Conservation (phyloP, 176 grass and related monocot species). For the sorghum (Sorghum bicolor) region DNA sequence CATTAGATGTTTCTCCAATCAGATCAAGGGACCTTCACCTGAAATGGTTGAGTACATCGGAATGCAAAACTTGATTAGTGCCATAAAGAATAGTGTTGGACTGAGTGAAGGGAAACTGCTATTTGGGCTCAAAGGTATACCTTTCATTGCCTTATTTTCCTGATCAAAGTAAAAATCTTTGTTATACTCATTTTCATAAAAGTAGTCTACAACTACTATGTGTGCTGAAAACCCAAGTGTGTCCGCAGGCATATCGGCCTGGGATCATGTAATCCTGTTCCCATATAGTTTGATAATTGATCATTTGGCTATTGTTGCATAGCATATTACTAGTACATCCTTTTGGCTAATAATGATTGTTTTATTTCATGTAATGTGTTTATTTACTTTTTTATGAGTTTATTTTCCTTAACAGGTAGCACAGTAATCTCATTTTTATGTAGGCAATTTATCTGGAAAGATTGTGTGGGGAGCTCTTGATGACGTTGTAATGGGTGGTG, state of each 20-base stretch:
- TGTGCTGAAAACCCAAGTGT: not conserved
- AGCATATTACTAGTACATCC: not conserved
- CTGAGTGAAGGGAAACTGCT: slow-evolving; percentile 74
- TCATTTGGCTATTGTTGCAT: not conserved
- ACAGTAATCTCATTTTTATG: slow-evolving; percentile 1
- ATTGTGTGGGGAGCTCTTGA: slow-evolving; percentile 88
- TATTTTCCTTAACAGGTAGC: not conserved
- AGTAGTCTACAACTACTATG: not conserved
- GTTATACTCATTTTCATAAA: slow-evolving; percentile 5
- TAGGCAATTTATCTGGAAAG: slow-evolving; percentile 66
- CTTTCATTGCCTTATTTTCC: slow-evolving; percentile 15
- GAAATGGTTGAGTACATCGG: slow-evolving; percentile 92
- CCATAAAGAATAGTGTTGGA: slow-evolving; percentile 60
- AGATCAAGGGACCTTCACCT: slow-evolving; percentile 95
- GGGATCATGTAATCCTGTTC: not conserved
- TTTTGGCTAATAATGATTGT: not conserved
- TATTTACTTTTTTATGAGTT: not conserved
- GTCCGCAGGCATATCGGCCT: not conserved
- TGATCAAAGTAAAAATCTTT: not conserved
- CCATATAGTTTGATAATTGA: not conserved
- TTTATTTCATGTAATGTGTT: slow-evolving; percentile 9
- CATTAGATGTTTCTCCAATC: slow-evolving; percentile 36
- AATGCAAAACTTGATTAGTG: slow-evolving; percentile 89
- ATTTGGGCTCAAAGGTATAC: slow-evolving; percentile 78
- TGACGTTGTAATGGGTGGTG: slow-evolving; percentile 97